Percentiles rank a stretch among this genome's conserved stretches.
Evolutionary conservation across 495 filamentous ascomycete species (phyloP).

Genomic region (Platismatia glauca): DNA sequence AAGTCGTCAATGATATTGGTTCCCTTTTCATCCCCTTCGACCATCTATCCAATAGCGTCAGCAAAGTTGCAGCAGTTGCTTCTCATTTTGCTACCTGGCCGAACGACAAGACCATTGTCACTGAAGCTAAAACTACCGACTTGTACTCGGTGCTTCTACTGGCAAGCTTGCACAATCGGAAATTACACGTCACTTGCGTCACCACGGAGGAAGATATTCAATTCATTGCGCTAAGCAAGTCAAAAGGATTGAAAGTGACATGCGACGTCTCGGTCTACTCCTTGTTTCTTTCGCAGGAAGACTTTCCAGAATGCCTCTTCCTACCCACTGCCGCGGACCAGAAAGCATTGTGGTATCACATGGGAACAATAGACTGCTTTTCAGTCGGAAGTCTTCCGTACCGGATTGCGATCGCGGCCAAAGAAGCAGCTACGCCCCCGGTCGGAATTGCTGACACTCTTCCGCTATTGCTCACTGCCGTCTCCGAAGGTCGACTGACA

Average conservation of each 20-base stretch:
- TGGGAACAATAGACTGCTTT: constrained; percentile 73
- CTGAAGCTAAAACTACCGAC: constrained; percentile 76
- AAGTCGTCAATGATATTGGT: constrained; percentile 65
- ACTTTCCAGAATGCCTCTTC: constrained; percentile 59
- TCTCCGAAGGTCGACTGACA: constrained; percentile 64
- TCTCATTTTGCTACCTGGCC: constrained; percentile 79
- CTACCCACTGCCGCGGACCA: constrained; percentile 66
- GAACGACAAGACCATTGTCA: constrained; percentile 72
- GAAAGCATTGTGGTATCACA: constrained; percentile 68
- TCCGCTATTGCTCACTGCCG: constrained; percentile 69
- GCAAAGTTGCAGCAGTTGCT: constrained; percentile 73
- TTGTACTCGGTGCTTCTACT: constrained; percentile 71
- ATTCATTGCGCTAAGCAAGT: constrained; percentile 70
- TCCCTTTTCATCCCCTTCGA: constrained; percentile 86
- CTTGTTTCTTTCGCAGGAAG: constrained; percentile 69
- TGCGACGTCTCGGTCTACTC: constrained; percentile 77
- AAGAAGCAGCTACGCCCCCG: constrained; percentile 47
- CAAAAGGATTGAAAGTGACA: constrained; percentile 74
- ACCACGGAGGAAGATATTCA: constrained; percentile 75
- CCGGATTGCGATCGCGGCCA: constrained; percentile 56
- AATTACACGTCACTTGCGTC: constrained; percentile 76
- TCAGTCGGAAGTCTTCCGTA: constrained; percentile 76
- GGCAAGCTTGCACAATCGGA: constrained; percentile 73
- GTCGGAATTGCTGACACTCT: constrained; percentile 68
- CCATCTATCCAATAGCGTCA: constrained; percentile 76